Base-by-base conservation (phyloP, 768 basidiomycete genomes). In the Lepiota venenata region DNA sequence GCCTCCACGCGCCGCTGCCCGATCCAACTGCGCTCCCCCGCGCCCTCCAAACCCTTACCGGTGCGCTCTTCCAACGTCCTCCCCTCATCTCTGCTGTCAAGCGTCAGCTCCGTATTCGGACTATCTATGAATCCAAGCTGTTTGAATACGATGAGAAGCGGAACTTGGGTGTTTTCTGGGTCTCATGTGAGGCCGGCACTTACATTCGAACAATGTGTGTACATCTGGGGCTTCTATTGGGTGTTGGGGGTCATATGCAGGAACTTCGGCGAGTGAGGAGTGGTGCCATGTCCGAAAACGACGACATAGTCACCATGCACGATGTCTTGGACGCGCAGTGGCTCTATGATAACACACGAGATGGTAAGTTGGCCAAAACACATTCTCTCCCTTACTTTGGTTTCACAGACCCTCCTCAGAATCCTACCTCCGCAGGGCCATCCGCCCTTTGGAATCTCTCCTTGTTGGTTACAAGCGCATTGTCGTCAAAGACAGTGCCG, bases 191-290 rank as follows among this genome's bases (percentile, higher is more conserved):
- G 69, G 97, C 97, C 36, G 97, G 97, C 56, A 92, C 90, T n/a
- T 91, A 91, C 60, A 91, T 91, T 61, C 88, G 97, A 68, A 99
- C 97, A 1, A 80, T 99, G 42, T 99, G 97, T 69, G 97, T 99
- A 12, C 97, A 99, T 72, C 75, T 99, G 50, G 97, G 97, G 55
- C 78, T 99, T 48, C 57, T 99, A 39, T 77, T 98, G 36, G 97
- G 97, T 57, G 96, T 98, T 25, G 97, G 97, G 20, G 97, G 95
- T n/a, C 97, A 99, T 71, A 99, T 99, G 97, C 96, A 99, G 74
- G 97, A 99, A 69, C 80, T 99, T 55, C 81, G 97, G 62, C 77
- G 97, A 63, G 96, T 98, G 12, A 77, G 97, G 60, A 92, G 88
- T 66, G 97, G 97, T 63, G 96, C 95, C 46, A 87, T 98, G 83